phyloP scores from a whole-genome alignment of 257 asterid species.

The Haberlea rhodopensis region DNA sequence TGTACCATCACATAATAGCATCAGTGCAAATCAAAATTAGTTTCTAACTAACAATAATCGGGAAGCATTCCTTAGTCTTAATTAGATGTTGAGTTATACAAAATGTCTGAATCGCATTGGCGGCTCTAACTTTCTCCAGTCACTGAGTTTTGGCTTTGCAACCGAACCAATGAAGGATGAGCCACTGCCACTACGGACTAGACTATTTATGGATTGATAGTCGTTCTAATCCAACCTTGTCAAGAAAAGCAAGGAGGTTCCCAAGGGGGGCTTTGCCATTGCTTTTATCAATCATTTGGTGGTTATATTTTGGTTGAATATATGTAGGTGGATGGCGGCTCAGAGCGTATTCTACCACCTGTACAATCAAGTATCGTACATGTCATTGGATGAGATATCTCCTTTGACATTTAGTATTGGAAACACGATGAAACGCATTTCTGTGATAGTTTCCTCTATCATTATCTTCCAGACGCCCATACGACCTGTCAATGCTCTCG shows the following conservation, averaged over 20 bases:
- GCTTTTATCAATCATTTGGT: constrained; percentile 10
- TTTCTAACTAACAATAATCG: too few relatives aligned
- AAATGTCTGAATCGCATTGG: too few relatives aligned
- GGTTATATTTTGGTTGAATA: constrained; percentile 29
- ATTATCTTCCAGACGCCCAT: constrained; percentile 91
- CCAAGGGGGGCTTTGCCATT: constrained; percentile 4
- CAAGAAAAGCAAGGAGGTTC: background rate
- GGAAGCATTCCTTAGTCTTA: too few relatives aligned
- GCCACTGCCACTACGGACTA: background rate
- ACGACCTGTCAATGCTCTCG: constrained; percentile 92
- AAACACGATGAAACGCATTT: constrained; percentile 93
- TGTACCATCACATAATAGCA: too few relatives aligned
- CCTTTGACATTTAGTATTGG: constrained; percentile 95
- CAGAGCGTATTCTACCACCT: constrained; percentile 93
- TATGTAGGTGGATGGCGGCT: constrained; percentile 88
- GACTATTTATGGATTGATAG: background rate
- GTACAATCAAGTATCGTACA: constrained; percentile 94
- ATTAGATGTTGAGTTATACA: too few relatives aligned
- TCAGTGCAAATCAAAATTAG: too few relatives aligned
- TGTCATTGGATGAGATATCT: constrained; percentile 95
- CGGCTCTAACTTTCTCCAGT: background rate
- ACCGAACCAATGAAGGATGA: background rate
- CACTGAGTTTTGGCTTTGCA: background rate
- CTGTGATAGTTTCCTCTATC: constrained; percentile 91
- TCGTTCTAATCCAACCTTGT: background rate